Conservation (phyloP, 176 grass and related monocot species). For the Olyra latifolia region DNA sequence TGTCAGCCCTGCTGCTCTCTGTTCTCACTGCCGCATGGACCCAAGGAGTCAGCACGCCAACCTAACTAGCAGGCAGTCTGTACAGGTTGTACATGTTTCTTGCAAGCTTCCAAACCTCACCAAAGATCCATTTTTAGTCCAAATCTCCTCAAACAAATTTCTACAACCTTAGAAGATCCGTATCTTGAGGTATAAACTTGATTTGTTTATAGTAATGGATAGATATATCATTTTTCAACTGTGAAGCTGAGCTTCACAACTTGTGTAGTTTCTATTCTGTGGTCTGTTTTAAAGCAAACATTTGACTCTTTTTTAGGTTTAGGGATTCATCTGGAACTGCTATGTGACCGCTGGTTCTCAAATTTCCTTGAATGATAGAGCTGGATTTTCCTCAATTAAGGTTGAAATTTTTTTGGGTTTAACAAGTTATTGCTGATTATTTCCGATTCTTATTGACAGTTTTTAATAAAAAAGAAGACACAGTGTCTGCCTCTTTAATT, state of each 20-base stretch:
- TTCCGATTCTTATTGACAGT: not conserved
- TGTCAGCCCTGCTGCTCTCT: no score
- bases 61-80: no score
- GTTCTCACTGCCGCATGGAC: no score
- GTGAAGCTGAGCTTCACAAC: not conserved
- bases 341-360: not conserved
- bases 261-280: not conserved
- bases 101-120: no score
- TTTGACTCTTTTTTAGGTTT: not conserved
- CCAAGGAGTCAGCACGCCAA: no score
- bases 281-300: not conserved
- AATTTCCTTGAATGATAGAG: not conserved
- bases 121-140: no score
- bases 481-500: no score
- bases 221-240: not conserved
- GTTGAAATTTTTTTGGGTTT: not conserved
- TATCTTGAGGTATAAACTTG: not conserved
- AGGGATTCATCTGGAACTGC: not conserved
- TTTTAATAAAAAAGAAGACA: not conserved
- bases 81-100: no score
- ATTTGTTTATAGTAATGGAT: not conserved
- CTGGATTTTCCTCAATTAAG: not conserved
- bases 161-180: no score
- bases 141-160: no score
- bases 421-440: not conserved